Conservation (phyloP, 179 eudicot species). For the Silene coronaria region DNA sequence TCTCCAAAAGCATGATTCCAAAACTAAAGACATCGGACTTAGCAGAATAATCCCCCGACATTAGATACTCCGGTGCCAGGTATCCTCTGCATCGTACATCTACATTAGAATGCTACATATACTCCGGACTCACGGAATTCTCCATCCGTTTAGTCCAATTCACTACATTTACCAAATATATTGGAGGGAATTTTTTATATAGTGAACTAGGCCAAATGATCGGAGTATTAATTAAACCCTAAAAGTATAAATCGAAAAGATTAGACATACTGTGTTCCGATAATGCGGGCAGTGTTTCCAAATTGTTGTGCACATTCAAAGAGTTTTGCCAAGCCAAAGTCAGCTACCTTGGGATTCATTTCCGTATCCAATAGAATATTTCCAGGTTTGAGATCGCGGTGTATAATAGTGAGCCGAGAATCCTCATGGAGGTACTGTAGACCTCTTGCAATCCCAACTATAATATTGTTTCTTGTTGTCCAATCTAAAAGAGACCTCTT, state of each 20-base stretch:
- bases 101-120: too few species aligned
- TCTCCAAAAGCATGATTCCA: slow-evolving; percentile 19
- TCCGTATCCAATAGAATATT: slow-evolving; percentile 31
- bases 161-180: too few species aligned
- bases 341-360: slow-evolving; percentile 34
- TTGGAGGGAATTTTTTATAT: too few species aligned
- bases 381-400: slow-evolving; percentile 41
- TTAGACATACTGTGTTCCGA: slow-evolving; percentile 31
- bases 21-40: slow-evolving; percentile 22
- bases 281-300: slow-evolving; percentile 22
- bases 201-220: too few species aligned
- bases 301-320: slow-evolving; percentile 27
- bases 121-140: too few species aligned
- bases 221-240: too few species aligned
- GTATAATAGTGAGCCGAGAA: slow-evolving; percentile 41
- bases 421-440: slow-evolving; percentile 42
- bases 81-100: slow-evolving; percentile 19
- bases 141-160: too few species aligned
- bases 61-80: slow-evolving; percentile 18
- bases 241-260: too few species aligned
- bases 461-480: slow-evolving; percentile 22
- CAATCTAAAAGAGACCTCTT: slow-evolving; percentile 18
- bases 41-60: slow-evolving; percentile 15
- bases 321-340: slow-evolving; percentile 33
- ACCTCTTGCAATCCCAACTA: slow-evolving; percentile 28